A percentile compares a stretch with the other conserved stretches of the same genome.
Evolutionary conservation across 345 rosid genomes (phyloP).

Genomic region (Alliaria petiolata): DNA sequence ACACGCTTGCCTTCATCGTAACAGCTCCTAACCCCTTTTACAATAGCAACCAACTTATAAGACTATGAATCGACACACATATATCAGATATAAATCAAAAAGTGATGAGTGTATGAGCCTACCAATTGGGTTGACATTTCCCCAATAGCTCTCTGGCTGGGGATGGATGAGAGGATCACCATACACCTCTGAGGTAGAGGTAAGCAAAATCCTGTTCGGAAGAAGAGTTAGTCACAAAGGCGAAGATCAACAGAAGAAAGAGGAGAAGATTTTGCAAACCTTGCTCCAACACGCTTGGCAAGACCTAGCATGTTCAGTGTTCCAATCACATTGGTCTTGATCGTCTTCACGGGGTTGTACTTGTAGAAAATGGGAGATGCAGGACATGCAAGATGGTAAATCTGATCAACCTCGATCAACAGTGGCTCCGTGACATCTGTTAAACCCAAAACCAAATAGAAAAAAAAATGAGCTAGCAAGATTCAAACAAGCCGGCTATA

Average conservation of each 20-base stretch:
- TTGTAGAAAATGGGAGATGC: constrained; percentile 97
- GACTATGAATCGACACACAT: background rate
- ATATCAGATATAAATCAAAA: background rate
- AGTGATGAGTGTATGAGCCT: background rate
- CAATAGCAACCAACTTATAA: background rate
- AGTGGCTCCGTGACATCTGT: constrained; percentile 85
- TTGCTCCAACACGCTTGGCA: constrained; percentile 96
- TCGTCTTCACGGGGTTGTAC: constrained; percentile 97
- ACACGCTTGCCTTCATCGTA: constrained; percentile 99
- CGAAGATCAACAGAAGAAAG: background rate
- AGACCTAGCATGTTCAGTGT: constrained; percentile 98
- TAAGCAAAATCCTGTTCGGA: constrained; percentile 75
- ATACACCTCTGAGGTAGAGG: constrained; percentile 95
- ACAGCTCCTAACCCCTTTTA: constrained; percentile 86
- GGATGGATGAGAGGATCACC: constrained; percentile 97
- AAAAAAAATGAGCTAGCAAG: background rate
- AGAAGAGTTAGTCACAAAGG: background rate
- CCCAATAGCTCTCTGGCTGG: constrained; percentile 96
- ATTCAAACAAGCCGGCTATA: background rate
- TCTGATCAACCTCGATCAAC: constrained; percentile 87
- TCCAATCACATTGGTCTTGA: constrained; percentile 97
- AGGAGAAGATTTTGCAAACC: constrained; percentile 36
- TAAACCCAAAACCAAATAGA: constrained; percentile 15
- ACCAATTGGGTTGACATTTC: constrained; percentile 96
- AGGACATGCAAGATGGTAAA: constrained; percentile 98